Evolutionary conservation across 768 basidiomycete species (phyloP).

Genomic region (Kwoniella pini): DNA sequence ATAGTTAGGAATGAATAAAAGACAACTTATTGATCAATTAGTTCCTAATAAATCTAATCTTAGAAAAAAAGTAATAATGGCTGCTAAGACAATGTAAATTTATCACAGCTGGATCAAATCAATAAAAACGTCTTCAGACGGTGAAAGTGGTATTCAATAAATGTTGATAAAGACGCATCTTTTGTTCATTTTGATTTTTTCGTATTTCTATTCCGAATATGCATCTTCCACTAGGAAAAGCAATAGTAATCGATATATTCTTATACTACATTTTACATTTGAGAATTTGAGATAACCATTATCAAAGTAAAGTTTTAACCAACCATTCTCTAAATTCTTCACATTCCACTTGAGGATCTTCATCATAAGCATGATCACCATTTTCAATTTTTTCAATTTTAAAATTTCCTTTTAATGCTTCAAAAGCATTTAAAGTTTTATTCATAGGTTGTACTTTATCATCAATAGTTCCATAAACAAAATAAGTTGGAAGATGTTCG

Average conservation of each 20-base stretch:
- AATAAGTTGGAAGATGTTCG: slow-evolving; percentile 30
- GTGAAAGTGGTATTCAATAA: no score
- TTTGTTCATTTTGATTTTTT: no score
- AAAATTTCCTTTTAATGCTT: slow-evolving; percentile 16
- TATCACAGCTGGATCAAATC: neutral
- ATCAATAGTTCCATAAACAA: slow-evolving; percentile 37
- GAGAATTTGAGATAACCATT: no score
- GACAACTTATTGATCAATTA: slow-evolving; percentile 37
- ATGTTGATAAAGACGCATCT: no score
- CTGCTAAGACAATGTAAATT: slow-evolving; percentile 10
- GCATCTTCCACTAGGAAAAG: no score
- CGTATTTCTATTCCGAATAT: no score
- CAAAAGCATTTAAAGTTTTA: slow-evolving; percentile 33
- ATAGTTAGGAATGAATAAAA: slow-evolving; percentile 33
- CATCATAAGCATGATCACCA: slow-evolving; percentile 46
- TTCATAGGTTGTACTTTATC: slow-evolving; percentile 44
- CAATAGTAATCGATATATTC: no score
- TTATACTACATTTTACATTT: no score
- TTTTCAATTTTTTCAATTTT: slow-evolving; percentile 28
- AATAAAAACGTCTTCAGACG: no score
- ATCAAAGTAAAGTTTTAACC: slow-evolving; percentile 19
- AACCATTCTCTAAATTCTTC: slow-evolving; percentile 41
- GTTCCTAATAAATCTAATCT: slow-evolving; percentile 31
- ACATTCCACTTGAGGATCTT: slow-evolving; percentile 40
- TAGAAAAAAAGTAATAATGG: slow-evolving; percentile 24